Percentiles rank a stretch among this genome's conserved stretches.
Conservation (phyloP, 176 grass and related monocot species). For the Leersia perrieri region DNA sequence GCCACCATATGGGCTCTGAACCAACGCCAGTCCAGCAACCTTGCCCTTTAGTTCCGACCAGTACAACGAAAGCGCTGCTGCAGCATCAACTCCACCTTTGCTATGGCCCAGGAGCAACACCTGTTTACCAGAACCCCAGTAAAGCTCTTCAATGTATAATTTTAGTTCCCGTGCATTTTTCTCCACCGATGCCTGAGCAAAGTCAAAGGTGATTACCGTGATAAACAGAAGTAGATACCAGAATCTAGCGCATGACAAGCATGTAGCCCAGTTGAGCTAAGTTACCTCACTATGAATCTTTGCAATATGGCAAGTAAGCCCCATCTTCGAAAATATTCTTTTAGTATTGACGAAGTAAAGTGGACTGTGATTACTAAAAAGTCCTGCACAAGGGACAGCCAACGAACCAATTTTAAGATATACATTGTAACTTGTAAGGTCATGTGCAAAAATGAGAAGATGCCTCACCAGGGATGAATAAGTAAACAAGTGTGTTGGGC, state of each 20-base stretch:
- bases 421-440: not conserved
- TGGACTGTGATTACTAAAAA: slow-evolving; percentile 97
- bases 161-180: slow-evolving; percentile 83
- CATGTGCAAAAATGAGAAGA: slow-evolving; percentile 13
- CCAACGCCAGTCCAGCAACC: slow-evolving; percentile 71
- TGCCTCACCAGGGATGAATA: slow-evolving; percentile 86
- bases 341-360: slow-evolving; percentile 86
- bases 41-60: slow-evolving; percentile 82
- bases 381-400: slow-evolving; percentile 43
- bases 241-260: not conserved
- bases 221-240: not conserved
- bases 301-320: slow-evolving; percentile 86
- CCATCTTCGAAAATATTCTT: slow-evolving; percentile 84
- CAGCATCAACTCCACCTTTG: slow-evolving; percentile 87
- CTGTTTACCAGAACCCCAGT: slow-evolving; percentile 81
- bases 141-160: slow-evolving; percentile 84
- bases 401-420: not conserved
- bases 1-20: slow-evolving; percentile 91
- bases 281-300: slow-evolving; percentile 93
- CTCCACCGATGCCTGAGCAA: slow-evolving; percentile 75
- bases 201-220: not conserved
- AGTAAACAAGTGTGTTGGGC: slow-evolving; percentile 76
- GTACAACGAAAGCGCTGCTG: slow-evolving; percentile 74
- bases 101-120: slow-evolving; percentile 87
- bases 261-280: not conserved